Base-by-base conservation (phyloP, 2,329 filamentous ascomycete species). In the Penicillium crustosum region DNA sequence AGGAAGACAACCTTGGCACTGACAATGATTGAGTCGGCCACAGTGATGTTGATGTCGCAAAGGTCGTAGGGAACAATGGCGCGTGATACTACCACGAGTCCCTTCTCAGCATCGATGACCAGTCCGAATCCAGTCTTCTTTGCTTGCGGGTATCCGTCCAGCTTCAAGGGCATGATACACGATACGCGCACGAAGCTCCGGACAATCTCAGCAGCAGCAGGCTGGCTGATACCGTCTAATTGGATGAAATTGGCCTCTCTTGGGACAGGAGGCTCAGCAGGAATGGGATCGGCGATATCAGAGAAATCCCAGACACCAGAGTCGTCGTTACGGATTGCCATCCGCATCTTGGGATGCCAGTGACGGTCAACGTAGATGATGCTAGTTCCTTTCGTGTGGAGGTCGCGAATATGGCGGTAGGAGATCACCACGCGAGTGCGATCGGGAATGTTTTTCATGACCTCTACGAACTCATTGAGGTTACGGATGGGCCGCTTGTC, bases 101-200 rank as follows among this genome's bases (percentile, higher is more conserved):
- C 94, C 78, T 97, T 93, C 60, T 95, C 91, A 0, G 95, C 94
- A 75, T 99, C 94, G 61, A 99, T 90, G n/a, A 99, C 93, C 38
- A 99, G 80, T 39, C 94, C 94, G 82, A 96, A 97, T 0, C 94
- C 94, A 78, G 92, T 94, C 77, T 96, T 94, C 49, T 92, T 85
- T 65, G 94, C 91, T 74, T 94, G 91, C 6, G 94, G 95, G 73
- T 96, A 99, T n/a, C 94, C 94, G 73, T 99, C 94, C 10, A 99
- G 83, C 80, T 97, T 97, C 61, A 99, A 80, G 0, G 94, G 94
- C 88, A 99, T 93, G 25, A 88, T 90, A 68, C 93, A 96, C 63
- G 90, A 89, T 55, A 99, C 89, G 39, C 94, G 89, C 27, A 99
- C 93, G 72, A 99, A 97, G 71, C 93, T 97, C 65, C 90, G 88